Conservation (phyloP, 495 filamentous ascomycete genomes). For the Neurospora sp. region DNA sequence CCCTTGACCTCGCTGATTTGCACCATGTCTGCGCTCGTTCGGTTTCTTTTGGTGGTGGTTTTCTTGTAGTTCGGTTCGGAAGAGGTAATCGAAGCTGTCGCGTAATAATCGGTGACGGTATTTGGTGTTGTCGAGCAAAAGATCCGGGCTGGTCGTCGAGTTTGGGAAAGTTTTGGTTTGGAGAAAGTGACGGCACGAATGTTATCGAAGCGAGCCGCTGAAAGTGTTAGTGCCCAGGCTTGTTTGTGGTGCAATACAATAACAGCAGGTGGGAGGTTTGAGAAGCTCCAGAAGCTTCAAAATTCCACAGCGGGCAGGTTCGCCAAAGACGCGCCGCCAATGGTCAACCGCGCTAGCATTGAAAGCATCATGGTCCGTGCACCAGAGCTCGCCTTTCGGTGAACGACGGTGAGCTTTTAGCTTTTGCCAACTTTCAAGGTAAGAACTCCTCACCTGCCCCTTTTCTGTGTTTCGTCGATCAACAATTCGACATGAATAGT, state of each 20-base stretch:
- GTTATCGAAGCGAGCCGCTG: background rate
- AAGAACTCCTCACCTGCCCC: background rate
- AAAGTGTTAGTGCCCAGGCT: background rate
- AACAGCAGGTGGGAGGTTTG: background rate
- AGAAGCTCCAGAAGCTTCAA: slow-evolving; percentile 18
- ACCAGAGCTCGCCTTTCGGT: background rate
- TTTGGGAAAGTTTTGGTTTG: background rate
- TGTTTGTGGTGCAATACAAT: background rate
- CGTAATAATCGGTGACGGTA: background rate
- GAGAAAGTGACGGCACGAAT: background rate
- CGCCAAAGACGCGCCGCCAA: background rate
- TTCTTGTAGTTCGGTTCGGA: background rate
- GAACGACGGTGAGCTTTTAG: background rate
- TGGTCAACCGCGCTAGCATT: background rate
- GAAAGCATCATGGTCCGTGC: background rate
- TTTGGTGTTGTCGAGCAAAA: background rate
- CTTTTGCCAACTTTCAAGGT: background rate
- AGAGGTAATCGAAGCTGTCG: background rate
- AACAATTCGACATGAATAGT: background rate
- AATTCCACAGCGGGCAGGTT: slow-evolving; percentile 8
- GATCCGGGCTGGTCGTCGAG: background rate
- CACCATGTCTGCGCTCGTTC: slow-evolving; percentile 49
- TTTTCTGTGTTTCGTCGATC: background rate
- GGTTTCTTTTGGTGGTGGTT: background rate
- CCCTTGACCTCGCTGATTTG: slow-evolving; percentile 94